Evolutionary conservation across 805 yeast species (phyloP).

Genomic region (Babjeviella inositovora): DNA sequence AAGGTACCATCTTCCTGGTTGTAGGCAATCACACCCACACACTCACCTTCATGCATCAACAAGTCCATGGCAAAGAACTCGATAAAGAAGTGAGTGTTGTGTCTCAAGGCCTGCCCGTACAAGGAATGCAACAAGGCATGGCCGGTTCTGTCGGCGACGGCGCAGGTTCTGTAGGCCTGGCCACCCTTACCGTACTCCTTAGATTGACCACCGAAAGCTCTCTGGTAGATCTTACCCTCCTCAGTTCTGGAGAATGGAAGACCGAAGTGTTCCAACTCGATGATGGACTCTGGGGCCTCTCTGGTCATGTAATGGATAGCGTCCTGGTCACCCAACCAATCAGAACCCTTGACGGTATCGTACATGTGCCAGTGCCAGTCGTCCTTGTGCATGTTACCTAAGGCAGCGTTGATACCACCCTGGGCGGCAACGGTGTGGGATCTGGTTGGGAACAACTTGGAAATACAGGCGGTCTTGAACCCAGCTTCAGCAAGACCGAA

Average conservation of each 20-base stretch:
- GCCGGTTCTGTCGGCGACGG: constrained; percentile 98
- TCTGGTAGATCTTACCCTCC: constrained; percentile 92
- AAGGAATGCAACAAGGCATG: constrained; percentile 92
- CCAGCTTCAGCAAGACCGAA: constrained; percentile 96
- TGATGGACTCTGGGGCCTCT: constrained; percentile 92
- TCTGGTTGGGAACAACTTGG: constrained; percentile 94
- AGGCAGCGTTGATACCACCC: constrained; percentile 98
- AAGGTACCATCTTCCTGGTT: constrained; percentile 98
- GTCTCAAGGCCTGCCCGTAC: constrained; percentile 92
- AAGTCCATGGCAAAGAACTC: constrained; percentile 94
- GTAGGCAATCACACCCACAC: constrained; percentile 94
- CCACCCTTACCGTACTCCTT: constrained; percentile 96
- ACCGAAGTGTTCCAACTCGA: constrained; percentile 96
- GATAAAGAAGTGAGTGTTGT: constrained; percentile 94
- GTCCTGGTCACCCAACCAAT: constrained; percentile 99
- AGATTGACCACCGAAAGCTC: constrained; percentile 98
- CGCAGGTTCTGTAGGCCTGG: constrained; percentile 98
- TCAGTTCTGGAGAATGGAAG: constrained; percentile 96
- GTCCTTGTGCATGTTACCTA: constrained; percentile 96
- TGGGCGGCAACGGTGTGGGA: constrained; percentile 99
- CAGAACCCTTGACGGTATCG: constrained; percentile 98
- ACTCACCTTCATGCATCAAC: constrained; percentile 86
- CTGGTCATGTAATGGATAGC: constrained; percentile 98
- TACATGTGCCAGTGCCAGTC: constrained; percentile 99
- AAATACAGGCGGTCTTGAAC: constrained; percentile 91